phyloP scores from a whole-genome alignment of 805 yeast species.

The Pichia ethanolica region DNA sequence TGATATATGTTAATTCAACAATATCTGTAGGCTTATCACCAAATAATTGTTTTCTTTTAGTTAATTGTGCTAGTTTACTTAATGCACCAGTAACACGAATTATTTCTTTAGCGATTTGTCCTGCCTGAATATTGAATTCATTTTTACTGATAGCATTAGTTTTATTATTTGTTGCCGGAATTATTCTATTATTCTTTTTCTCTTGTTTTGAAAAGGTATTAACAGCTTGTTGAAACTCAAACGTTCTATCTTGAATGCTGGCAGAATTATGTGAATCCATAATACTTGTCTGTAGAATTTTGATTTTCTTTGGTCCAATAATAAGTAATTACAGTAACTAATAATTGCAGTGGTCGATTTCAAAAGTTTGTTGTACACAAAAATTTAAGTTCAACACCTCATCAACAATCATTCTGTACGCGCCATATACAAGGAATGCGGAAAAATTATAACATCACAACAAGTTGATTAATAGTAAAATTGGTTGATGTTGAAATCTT shows the following conservation, averaged over 20 bases:
- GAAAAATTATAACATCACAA: no score
- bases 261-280: conserved; percentile 25
- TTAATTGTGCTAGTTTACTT: conserved; percentile 69
- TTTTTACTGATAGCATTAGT: conserved; percentile 29
- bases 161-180: conserved; percentile 4
- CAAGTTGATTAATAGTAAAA: no score
- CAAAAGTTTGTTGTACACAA: no score
- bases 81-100: conserved; percentile 77
- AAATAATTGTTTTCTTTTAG: conserved; percentile 83
- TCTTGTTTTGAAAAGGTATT: conserved; percentile 55
- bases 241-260: conserved; percentile 71
- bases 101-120: conserved; percentile 80
- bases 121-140: conserved; percentile 66
- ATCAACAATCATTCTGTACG: no score
- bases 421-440: no score
- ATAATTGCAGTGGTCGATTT: no score
- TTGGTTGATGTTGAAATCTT: no score
- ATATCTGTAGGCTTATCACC: conserved; percentile 94
- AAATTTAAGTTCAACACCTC: no score
- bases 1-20: conserved; percentile 81
- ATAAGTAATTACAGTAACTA: no score
- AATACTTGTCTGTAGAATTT: no score
- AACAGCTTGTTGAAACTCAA: conserved; percentile 90
- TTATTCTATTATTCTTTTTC: conserved; percentile 9
- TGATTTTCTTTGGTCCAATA: no score